Conservation (phyloP, 2,329 filamentous ascomycete species). For the Diaporthe eres region DNA sequence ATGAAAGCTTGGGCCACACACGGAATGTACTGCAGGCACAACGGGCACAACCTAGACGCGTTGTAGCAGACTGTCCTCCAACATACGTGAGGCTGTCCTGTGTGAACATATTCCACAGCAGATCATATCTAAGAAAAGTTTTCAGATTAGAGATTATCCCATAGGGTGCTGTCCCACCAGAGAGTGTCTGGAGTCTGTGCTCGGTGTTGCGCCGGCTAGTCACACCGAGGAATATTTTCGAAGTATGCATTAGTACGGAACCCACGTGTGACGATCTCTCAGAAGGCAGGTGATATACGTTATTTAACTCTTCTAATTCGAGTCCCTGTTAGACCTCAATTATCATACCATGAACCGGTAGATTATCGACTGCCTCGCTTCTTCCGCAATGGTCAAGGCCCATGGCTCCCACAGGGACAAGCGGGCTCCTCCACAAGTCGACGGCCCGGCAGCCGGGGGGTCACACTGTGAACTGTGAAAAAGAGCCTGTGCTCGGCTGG, state of each 20-base stretch:
- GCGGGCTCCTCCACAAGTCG: background rate
- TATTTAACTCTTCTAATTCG: background rate
- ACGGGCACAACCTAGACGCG: background rate
- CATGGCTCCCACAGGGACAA: background rate
- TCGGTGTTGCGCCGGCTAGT: background rate
- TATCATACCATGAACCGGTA: background rate
- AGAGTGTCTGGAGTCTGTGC: background rate
- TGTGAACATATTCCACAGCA: background rate
- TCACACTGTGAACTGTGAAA: background rate
- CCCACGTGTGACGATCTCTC: background rate
- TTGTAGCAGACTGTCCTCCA: background rate
- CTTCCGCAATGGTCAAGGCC: background rate
- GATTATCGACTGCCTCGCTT: background rate
- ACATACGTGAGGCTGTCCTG: background rate
- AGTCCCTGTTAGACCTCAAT: too few species aligned
- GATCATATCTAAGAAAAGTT: too few species aligned
- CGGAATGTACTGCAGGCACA: too few species aligned
- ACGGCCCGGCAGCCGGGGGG: background rate
- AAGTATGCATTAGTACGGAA: background rate
- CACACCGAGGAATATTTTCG: background rate
- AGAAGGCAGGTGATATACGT: background rate
- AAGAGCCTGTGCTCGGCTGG: background rate
- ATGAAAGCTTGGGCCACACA: conserved; percentile 22
- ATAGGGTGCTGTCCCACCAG: background rate
- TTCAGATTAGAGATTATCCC: background rate